phyloP scores from a whole-genome alignment of 2,329 filamentous ascomycete genomes.

The Akanthomyces dipterigenus region DNA sequence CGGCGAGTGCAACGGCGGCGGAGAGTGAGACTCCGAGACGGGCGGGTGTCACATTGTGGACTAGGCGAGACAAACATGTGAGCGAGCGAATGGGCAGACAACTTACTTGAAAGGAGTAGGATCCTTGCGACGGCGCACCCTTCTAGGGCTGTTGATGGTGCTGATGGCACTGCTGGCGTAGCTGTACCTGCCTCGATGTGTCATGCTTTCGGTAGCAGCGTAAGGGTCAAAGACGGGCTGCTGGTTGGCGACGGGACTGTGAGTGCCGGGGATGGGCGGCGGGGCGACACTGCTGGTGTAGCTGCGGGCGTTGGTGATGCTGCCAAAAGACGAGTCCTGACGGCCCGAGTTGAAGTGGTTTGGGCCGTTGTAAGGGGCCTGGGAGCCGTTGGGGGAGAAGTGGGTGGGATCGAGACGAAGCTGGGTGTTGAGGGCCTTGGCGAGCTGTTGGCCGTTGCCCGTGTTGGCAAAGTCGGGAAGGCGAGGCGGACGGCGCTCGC shows the following conservation, averaged over 20 bases:
- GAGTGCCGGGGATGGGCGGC: slow-evolving; percentile 54
- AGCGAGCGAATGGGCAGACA: not conserved
- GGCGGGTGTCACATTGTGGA: not conserved
- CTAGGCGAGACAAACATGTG: not conserved
- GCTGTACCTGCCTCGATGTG: slow-evolving; percentile 90
- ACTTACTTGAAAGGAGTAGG: slow-evolving; percentile 97
- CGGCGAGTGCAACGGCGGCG: not conserved
- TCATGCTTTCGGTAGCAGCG: slow-evolving; percentile 86
- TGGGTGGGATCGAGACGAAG: slow-evolving; percentile 45
- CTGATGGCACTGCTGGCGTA: slow-evolving; percentile 90
- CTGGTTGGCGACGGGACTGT: slow-evolving; percentile 47
- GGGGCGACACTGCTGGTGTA: slow-evolving; percentile 39
- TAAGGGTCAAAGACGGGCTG: slow-evolving; percentile 64
- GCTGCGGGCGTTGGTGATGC: slow-evolving; percentile 35
- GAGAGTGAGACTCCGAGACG: not conserved
- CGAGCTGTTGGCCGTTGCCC: slow-evolving; percentile 30
- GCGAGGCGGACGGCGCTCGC: slow-evolving; percentile 39
- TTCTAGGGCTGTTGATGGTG: slow-evolving; percentile 85
- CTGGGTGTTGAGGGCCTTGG: slow-evolving; percentile 43
- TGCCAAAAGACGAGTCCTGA: slow-evolving; percentile 26
- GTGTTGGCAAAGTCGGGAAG: slow-evolving; percentile 46
- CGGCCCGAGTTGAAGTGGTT: not conserved
- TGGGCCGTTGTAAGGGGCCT: slow-evolving; percentile 29
- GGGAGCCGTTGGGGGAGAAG: slow-evolving; percentile 26
- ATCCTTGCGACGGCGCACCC: slow-evolving; percentile 90